Evolutionary conservation across 2,329 filamentous ascomycete genomes (phyloP), one percentile per base, ranked within the genome.

Genomic region (Diplodia corticola): DNA sequence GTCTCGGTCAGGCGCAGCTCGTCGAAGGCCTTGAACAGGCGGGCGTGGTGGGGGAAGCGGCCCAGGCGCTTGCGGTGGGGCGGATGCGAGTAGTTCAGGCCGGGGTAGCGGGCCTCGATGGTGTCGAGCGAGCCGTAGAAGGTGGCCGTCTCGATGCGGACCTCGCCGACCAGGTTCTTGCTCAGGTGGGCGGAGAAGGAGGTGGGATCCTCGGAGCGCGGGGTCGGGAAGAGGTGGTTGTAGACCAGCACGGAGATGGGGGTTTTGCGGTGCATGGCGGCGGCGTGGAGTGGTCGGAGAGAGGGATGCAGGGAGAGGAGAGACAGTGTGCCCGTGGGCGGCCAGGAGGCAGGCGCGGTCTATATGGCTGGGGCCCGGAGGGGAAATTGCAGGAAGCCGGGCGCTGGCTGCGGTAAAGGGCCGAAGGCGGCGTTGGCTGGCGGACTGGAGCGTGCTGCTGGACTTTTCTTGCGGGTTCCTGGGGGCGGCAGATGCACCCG

Each of bases 71-170:
- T 88, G 69, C 90, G 89, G 77, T 94, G 91, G 7, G 89, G 89
- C 26, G 79, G 81, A 74, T 91, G 83, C 67, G 85, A 88, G 81
- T 94, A 94, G 81, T 94, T 91, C 65, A 94, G 85, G 33, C 91
- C 91, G 0, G 91, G 91, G 70, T 93, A 93, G 72, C 91, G 91
- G 70, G 91, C 90, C 80, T 94, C 91, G 70, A 89, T 86, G 28
- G 89, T 92, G 74, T 91, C 88, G 70, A 93, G 85, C 73, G 91
- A 89, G 70, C 91, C 91, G 77, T 92, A 93, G 80, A 91, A 93
- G 61, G 88, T 86, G 70, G 89, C 86, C 1, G 91, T 91, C 77
- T 93, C 91, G 74, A 91, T 88, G 67, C 91, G 89, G 67, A 93
- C 90, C 80, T 93, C 91, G 69, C 86, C 86, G 59, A 93, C 89